These are phyloP conservation scores for Speleostelium caveatum DNA, from an alignment of 78 protist genomes.

Conservation along the genomic window DNA sequence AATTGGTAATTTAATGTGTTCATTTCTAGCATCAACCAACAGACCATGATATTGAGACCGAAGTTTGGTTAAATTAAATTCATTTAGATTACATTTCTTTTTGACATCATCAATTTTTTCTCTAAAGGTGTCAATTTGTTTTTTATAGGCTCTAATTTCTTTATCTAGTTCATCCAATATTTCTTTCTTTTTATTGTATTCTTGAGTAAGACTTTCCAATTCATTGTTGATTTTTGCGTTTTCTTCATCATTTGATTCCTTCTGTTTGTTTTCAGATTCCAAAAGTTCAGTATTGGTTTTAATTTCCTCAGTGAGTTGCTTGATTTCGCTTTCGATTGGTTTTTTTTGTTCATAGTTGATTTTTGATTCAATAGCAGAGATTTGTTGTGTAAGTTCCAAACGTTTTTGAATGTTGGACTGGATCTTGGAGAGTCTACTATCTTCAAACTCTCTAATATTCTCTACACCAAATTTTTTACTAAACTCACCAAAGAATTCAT, in stretches of 20 bases:
- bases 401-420: conserved; percentile 6
- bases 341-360: conserved; percentile 28
- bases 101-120: neutral
- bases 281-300: neutral
- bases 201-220: neutral
- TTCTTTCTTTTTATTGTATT: neutral
- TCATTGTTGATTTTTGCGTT: neutral
- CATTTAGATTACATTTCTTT: neutral
- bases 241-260: neutral
- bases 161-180: conserved; percentile 18
- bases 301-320: conserved; percentile 3
- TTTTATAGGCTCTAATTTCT: conserved; percentile 7
- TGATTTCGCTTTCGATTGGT: conserved; percentile 4
- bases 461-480: conserved; percentile 63
- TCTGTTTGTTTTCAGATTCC: neutral
- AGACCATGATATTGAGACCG: conserved; percentile 16
- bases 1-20: conserved; percentile 42
- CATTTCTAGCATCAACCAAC: conserved; percentile 30
- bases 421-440: neutral
- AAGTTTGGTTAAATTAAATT: conserved; percentile 4
- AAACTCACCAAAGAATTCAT: conserved; percentile 75
- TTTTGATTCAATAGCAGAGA: conserved; percentile 27
- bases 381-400: conserved; percentile 12
- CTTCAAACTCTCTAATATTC: conserved; percentile 89
- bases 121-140: neutral